Conservation (phyloP, 768 basidiomycete genomes). For the Lentinula sp. region DNA sequence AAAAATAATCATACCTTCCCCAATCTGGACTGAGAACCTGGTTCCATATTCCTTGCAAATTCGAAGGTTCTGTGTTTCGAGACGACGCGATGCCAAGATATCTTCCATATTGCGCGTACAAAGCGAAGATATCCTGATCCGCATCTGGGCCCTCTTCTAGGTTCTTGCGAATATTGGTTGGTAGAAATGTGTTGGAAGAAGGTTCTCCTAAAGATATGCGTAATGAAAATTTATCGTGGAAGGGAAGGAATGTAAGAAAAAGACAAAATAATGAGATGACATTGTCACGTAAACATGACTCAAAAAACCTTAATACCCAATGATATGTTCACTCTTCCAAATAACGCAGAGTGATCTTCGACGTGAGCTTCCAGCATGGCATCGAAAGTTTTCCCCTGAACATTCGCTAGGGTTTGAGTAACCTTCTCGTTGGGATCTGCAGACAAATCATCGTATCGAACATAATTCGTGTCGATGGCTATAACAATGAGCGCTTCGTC, state of each 20-base stretch:
- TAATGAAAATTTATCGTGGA: background rate
- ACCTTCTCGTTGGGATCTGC: conserved; percentile 5
- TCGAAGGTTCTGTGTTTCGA: conserved; percentile 5
- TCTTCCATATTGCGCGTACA: conserved; percentile 6
- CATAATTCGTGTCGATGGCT: conserved; percentile 9
- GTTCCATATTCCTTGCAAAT: conserved; percentile 13
- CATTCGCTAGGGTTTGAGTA: background rate
- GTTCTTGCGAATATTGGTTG: conserved; percentile 2
- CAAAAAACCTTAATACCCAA: conserved; percentile 1
- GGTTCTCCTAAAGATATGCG: background rate
- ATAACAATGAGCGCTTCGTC: conserved; percentile 7
- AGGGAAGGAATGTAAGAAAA: background rate
- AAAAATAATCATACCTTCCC: conserved; percentile 8
- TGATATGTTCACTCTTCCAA: conserved; percentile 6
- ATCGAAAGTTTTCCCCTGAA: conserved; percentile 1
- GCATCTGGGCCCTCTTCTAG: conserved; percentile 5
- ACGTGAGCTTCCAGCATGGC: conserved; percentile 5
- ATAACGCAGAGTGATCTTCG: conserved; percentile 5
- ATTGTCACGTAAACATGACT: background rate
- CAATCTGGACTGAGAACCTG: conserved; percentile 7
- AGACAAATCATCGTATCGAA: conserved; percentile 7
- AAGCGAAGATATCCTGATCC: conserved; percentile 6
- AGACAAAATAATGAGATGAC: background rate
- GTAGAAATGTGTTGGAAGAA: conserved; percentile 1
- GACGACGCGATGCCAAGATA: conserved; percentile 9